Conservation (phyloP, 306 rosid species). For the Medicago arabica region DNA sequence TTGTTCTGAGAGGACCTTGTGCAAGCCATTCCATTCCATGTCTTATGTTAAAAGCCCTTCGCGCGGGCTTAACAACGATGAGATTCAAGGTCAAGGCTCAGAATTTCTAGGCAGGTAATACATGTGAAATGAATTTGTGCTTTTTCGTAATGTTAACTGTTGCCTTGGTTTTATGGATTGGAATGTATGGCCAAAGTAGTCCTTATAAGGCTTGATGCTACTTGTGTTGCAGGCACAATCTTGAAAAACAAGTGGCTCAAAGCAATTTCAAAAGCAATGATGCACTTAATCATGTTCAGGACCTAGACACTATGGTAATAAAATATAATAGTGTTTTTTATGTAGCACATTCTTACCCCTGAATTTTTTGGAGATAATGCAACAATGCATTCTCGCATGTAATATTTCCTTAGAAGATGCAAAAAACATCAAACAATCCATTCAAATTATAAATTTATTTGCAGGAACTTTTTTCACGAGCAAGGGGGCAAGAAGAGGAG, state of each 20-base stretch:
- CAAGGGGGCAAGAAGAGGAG: constrained; percentile 78
- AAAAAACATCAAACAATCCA: constrained; percentile 34
- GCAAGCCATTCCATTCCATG: constrained; percentile 45
- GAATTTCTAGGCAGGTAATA: constrained; percentile 46
- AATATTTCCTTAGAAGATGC: constrained; percentile 34
- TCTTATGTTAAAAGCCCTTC: constrained; percentile 43
- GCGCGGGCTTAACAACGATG: constrained; percentile 34
- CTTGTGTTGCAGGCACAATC: constrained; percentile 53
- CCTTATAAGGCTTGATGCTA: background rate
- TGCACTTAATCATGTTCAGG: constrained; percentile 54
- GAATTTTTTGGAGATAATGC: background rate
- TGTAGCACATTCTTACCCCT: background rate
- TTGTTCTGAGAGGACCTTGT: constrained; percentile 39
- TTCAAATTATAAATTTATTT: constrained; percentile 43
- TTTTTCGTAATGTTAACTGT: background rate
- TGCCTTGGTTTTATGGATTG: constrained; percentile 8
- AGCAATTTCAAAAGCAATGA: constrained; percentile 57
- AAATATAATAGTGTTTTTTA: constrained; percentile 24
- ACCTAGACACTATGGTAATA: constrained; percentile 74
- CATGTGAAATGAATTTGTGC: background rate
- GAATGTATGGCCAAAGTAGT: background rate
- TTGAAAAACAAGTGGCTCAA: constrained; percentile 53
- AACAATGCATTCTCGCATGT: constrained; percentile 1
- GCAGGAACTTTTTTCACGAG: constrained; percentile 78
- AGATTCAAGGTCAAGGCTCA: constrained; percentile 42